Conservation (phyloP, 2,329 filamentous ascomycete species). For the Keithomyces neogunnii region DNA sequence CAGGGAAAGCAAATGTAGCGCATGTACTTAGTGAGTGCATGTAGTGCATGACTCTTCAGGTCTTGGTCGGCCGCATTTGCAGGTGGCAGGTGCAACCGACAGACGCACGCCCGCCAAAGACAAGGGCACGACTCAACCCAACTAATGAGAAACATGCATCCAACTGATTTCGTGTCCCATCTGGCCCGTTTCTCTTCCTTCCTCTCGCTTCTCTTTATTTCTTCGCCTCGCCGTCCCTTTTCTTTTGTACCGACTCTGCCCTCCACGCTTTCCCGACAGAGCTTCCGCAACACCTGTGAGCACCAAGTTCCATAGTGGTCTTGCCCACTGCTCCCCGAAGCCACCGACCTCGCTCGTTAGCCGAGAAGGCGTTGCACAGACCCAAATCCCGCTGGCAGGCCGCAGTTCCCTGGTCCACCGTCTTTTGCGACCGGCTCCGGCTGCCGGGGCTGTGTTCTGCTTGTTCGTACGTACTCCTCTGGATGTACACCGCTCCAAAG, state of each 20-base stretch:
- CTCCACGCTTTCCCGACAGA: not conserved
- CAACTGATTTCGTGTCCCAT: not conserved
- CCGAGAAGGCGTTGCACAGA: not conserved
- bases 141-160: not conserved
- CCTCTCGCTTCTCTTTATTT: not conserved
- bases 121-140: too few relatives aligned
- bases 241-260: not conserved
- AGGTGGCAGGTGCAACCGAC: not conserved
- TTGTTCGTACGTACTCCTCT: not conserved
- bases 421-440: not conserved
- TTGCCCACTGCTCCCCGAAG: too few relatives aligned
- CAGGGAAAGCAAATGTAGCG: too few relatives aligned
- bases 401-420: not conserved
- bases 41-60: too few relatives aligned
- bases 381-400: not conserved
- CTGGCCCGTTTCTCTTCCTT: too few relatives aligned
- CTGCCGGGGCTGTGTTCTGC: not conserved
- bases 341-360: too few relatives aligned
- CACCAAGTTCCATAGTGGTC: too few relatives aligned
- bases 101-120: not conserved
- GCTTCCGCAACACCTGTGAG: too few relatives aligned
- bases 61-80: not conserved
- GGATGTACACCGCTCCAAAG: slow-evolving; percentile 1
- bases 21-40: too few relatives aligned
- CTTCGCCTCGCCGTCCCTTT: not conserved